These are phyloP conservation scores for Sarocladiaceae sp. DNA, from an alignment of 2,329 filamentous ascomycete species.

Conservation along the genomic window DNA sequence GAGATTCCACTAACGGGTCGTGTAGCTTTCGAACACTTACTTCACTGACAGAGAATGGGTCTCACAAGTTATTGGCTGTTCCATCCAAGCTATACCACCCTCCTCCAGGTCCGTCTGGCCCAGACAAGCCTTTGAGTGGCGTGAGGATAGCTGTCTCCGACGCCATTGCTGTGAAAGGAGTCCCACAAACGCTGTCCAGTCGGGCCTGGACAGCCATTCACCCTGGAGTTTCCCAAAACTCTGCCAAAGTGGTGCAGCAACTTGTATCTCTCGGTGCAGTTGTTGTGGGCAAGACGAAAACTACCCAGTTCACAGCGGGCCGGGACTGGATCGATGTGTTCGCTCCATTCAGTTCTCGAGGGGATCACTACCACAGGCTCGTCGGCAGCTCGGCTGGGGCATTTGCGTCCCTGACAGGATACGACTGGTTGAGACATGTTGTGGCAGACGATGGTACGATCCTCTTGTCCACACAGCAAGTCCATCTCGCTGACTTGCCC, in stretches of 20 bases:
- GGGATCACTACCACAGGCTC: conserved; percentile 37
- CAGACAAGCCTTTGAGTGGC: conserved; percentile 28
- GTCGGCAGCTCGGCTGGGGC: conserved; percentile 32
- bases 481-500: conserved; percentile 15
- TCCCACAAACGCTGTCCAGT: conserved; percentile 51
- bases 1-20: neutral
- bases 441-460: conserved; percentile 30
- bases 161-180: conserved; percentile 33
- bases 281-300: conserved; percentile 47
- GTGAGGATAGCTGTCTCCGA: conserved; percentile 30
- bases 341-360: conserved; percentile 39
- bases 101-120: conserved; percentile 14
- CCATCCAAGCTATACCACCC: conserved; percentile 30
- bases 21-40: conserved; percentile 25
- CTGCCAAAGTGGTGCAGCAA: conserved; percentile 43
- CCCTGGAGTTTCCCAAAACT: conserved; percentile 32
- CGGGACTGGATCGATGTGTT: conserved; percentile 35
- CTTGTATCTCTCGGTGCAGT: conserved; percentile 55
- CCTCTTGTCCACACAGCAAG: neutral
- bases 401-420: conserved; percentile 29
- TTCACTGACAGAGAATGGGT: conserved; percentile 19
- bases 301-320: conserved; percentile 37
- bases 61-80: conserved; percentile 27
- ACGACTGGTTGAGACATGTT: conserved; percentile 34
- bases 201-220: conserved; percentile 51